These are phyloP conservation scores for Podaxis sp. DNA, from an alignment of 768 basidiomycete species.

Conservation along the genomic window DNA sequence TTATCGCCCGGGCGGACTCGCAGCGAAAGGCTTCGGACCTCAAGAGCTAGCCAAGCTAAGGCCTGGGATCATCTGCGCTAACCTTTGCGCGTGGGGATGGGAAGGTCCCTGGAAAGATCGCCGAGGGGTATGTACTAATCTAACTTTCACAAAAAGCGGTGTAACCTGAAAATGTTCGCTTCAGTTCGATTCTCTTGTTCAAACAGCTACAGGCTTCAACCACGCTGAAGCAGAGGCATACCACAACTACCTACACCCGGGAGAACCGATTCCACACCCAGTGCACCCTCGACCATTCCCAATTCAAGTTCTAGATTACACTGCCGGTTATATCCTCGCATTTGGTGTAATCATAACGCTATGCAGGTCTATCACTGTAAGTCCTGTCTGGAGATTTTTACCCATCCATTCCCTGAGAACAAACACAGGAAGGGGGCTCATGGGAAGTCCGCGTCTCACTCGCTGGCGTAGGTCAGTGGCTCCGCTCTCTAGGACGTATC, in stretches of 20 bases:
- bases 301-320: constrained; percentile 60
- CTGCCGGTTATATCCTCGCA: constrained; percentile 57
- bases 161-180: neutral
- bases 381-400: neutral
- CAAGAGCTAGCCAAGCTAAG: neutral
- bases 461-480: constrained; percentile 54
- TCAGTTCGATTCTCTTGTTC: constrained; percentile 65
- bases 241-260: constrained; percentile 25
- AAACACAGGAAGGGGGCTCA: constrained; percentile 55
- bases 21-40: neutral
- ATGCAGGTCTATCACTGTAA: constrained; percentile 50
- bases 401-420: neutral
- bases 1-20: neutral
- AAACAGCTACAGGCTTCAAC: constrained; percentile 63
- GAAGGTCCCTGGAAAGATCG: constrained; percentile 36
- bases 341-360: constrained; percentile 60
- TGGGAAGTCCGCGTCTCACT: constrained; percentile 63
- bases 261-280: constrained; percentile 9
- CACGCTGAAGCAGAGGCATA: constrained; percentile 54
- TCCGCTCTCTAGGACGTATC: constrained; percentile 52
- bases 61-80: constrained; percentile 55
- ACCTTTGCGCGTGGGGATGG: constrained; percentile 56
- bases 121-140: neutral
- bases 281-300: constrained; percentile 41
- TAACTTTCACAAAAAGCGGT: constrained; percentile 28